These are phyloP conservation scores for Diaporthe nobilis DNA, from an alignment of 2,329 filamentous ascomycete genomes.

Conservation along the genomic window DNA sequence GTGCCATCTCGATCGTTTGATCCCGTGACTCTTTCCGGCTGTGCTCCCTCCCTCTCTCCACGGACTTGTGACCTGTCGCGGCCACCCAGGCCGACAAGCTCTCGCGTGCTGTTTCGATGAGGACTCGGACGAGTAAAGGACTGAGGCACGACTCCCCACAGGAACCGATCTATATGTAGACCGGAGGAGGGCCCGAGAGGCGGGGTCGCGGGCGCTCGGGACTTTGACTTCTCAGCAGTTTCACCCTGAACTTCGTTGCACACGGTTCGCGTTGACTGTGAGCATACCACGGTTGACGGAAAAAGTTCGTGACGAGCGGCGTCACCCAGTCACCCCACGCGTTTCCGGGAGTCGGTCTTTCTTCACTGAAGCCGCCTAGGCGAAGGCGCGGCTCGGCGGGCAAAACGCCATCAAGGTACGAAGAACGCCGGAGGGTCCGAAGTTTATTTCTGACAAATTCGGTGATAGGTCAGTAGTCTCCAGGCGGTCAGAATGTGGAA, in stretches of 20 bases:
- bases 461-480: neutral
- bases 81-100: slow-evolving; percentile 2
- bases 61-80: slow-evolving; percentile 18
- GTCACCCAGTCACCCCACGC: neutral
- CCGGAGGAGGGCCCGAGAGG: slow-evolving; percentile 4
- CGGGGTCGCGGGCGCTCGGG: slow-evolving; percentile 10
- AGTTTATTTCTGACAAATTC: slow-evolving; percentile 9
- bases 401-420: neutral
- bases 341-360: neutral
- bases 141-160: slow-evolving; percentile 10
- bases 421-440: slow-evolving; percentile 15
- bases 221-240: slow-evolving; percentile 28
- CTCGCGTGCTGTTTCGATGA: neutral
- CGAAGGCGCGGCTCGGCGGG: slow-evolving; percentile 16
- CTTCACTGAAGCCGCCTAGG: neutral
- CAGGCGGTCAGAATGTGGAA: slow-evolving; percentile 28
- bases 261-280: slow-evolving; percentile 5
- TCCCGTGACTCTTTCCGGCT: neutral
- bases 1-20: neutral
- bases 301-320: neutral
- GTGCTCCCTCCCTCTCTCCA: neutral
- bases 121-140: neutral
- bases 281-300: neutral
- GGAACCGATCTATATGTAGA: slow-evolving; percentile 7
- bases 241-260: slow-evolving; percentile 1